A percentile compares a stretch with the other conserved stretches of the same genome.
These are phyloP conservation scores for Yamadazyma spencermartinsiae DNA, from an alignment of 1,139 yeast genomes.

Conservation along the genomic window DNA sequence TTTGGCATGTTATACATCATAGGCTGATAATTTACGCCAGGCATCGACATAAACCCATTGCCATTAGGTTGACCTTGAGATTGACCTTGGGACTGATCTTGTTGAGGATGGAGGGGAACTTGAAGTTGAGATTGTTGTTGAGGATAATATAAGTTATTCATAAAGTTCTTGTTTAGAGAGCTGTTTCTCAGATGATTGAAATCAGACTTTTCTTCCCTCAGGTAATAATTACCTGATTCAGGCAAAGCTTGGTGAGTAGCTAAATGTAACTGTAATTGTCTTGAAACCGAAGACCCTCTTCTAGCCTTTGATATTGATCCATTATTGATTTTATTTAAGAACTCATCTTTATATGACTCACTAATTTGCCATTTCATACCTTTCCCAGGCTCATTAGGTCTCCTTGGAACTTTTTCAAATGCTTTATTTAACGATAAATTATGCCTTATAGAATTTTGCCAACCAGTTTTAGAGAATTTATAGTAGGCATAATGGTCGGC, in stretches of 20 bases:
- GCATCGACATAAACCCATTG: slow-evolving; percentile 5
- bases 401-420: slow-evolving; percentile 89
- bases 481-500: slow-evolving; percentile 86
- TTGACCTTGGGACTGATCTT: slow-evolving; percentile 10
- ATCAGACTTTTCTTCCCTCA: slow-evolving; percentile 20
- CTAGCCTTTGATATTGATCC: slow-evolving; percentile 74
- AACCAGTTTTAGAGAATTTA: slow-evolving; percentile 88
- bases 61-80: slow-evolving; percentile 10
- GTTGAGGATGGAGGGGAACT: slow-evolving; percentile 17
- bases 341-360: slow-evolving; percentile 80
- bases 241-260: slow-evolving; percentile 72
- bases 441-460: slow-evolving; percentile 65
- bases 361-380: slow-evolving; percentile 99
- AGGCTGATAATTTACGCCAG: slow-evolving; percentile 12
- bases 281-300: slow-evolving; percentile 75
- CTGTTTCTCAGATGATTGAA: slow-evolving; percentile 11
- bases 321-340: slow-evolving; percentile 71
- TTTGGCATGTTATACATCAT: slow-evolving; percentile 17
- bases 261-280: slow-evolving; percentile 74
- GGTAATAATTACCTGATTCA: slow-evolving; percentile 37
- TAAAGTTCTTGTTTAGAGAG: slow-evolving; percentile 8
- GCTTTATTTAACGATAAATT: slow-evolving; percentile 61
- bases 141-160: slow-evolving; percentile 19
- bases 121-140: slow-evolving; percentile 20
- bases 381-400: slow-evolving; percentile 95